Percentiles rank a stretch among this genome's conserved stretches.
Evolutionary conservation across 257 asterid species (phyloP).

Genomic region (Capsicum pubescens): DNA sequence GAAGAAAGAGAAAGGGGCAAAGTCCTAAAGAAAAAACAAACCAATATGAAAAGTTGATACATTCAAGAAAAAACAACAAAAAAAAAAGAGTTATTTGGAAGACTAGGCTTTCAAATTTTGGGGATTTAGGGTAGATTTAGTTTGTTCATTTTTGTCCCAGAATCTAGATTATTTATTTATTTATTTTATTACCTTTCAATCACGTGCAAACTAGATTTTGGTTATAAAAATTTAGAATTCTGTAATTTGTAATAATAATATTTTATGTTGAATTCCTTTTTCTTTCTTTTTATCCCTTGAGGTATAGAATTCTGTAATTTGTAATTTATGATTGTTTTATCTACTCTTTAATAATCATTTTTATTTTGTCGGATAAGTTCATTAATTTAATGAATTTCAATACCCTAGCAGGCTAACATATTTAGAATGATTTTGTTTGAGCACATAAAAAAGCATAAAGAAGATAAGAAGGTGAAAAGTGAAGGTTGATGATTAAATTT

Average conservation of each 20-base stretch:
- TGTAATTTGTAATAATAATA: neutral
- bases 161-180: neutral
- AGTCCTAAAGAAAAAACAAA: neutral
- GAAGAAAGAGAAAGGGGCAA: neutral
- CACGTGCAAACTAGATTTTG: neutral
- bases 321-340: too few species aligned
- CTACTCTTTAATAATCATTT: too few species aligned
- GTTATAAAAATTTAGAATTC: neutral
- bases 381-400: too few species aligned
- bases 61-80: neutral
- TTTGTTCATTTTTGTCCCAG: conserved; percentile 4
- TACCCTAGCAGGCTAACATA: too few species aligned
- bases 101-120: neutral
- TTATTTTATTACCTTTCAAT: neutral
- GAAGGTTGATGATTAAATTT: too few species aligned
- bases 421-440: too few species aligned
- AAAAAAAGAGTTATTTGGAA: neutral
- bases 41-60: neutral
- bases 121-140: conserved; percentile 1
- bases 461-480: too few species aligned
- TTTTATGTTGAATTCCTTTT: neutral
- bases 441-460: too few species aligned
- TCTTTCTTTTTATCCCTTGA: neutral
- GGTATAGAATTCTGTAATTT: too few species aligned
- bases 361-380: too few species aligned